Evolutionary conservation across 1,284 basidiomycete genomes (phyloP).

Genomic region (Rhodotorula glutinis): DNA sequence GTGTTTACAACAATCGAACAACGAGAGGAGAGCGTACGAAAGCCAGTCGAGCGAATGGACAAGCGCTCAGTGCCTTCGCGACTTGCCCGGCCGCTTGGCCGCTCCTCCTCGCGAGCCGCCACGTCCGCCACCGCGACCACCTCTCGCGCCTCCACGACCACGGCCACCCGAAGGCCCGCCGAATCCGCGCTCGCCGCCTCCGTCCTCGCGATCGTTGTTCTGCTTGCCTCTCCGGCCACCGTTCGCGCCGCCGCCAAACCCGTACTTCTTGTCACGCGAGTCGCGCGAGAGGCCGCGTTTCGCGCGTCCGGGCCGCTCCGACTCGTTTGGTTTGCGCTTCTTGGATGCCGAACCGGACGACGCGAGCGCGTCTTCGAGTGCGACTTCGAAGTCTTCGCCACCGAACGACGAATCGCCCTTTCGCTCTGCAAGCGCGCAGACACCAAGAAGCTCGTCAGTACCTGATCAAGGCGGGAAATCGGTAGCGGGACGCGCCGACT

Average conservation of each 20-base stretch:
- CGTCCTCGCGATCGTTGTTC: conserved; percentile 57
- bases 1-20: neutral
- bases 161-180: conserved; percentile 45
- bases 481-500: conserved; percentile 45
- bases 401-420: conserved; percentile 68
- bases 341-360: conserved; percentile 52
- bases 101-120: conserved; percentile 24
- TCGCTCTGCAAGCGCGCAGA: conserved; percentile 34
- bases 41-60: neutral
- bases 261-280: conserved; percentile 73
- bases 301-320: conserved; percentile 44
- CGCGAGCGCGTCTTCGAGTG: conserved; percentile 76
- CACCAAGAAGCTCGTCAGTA: neutral
- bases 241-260: conserved; percentile 55
- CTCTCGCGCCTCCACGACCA: conserved; percentile 48
- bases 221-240: conserved; percentile 59
- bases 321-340: conserved; percentile 50
- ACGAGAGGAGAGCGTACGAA: too few species aligned
- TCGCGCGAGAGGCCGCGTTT: conserved; percentile 57
- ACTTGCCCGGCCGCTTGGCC: conserved; percentile 48
- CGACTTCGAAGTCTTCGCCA: conserved; percentile 66
- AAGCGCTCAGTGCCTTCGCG: conserved; percentile 34
- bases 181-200: conserved; percentile 42
- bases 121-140: conserved; percentile 48
- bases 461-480: neutral